Conservation (phyloP, 768 basidiomycete species). For the Favolaschia claudopus region DNA sequence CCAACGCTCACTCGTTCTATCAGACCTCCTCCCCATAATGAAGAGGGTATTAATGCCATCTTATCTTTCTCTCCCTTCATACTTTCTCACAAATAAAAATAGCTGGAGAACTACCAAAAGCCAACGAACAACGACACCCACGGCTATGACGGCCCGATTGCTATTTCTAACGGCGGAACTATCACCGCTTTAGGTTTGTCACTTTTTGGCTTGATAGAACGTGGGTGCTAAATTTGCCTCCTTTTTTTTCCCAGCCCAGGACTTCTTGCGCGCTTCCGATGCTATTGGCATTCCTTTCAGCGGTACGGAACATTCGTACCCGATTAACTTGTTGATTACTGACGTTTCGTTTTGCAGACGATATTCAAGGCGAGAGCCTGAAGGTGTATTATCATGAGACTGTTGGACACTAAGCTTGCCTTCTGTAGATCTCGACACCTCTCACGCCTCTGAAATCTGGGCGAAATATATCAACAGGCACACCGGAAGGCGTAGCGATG, state of each 20-base stretch:
- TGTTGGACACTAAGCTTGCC: neutral
- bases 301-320: conserved; percentile 47
- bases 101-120: conserved; percentile 83
- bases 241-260: conserved; percentile 53
- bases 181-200: conserved; percentile 53
- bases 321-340: neutral
- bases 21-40: conserved; percentile 76
- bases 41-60: conserved; percentile 70
- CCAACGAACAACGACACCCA: conserved; percentile 71
- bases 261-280: conserved; percentile 71
- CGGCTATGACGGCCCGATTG: conserved; percentile 78
- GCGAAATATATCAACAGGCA: conserved; percentile 81
- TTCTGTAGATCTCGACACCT: conserved; percentile 57
- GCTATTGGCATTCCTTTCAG: conserved; percentile 69
- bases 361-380: conserved; percentile 60
- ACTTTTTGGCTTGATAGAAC: neutral
- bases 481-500: conserved; percentile 75
- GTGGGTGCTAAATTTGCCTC: neutral
- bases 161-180: conserved; percentile 74
- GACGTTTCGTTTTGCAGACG: conserved; percentile 48
- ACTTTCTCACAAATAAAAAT: neutral
- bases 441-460: conserved; percentile 75
- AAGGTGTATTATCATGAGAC: neutral
- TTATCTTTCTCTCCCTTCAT: conserved; percentile 8
- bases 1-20: neutral